Percentiles rank a stretch among this genome's conserved stretches.
phyloP scores from a whole-genome alignment of 2,329 filamentous ascomycete species.

The Gaeumannomyces sp. region DNA sequence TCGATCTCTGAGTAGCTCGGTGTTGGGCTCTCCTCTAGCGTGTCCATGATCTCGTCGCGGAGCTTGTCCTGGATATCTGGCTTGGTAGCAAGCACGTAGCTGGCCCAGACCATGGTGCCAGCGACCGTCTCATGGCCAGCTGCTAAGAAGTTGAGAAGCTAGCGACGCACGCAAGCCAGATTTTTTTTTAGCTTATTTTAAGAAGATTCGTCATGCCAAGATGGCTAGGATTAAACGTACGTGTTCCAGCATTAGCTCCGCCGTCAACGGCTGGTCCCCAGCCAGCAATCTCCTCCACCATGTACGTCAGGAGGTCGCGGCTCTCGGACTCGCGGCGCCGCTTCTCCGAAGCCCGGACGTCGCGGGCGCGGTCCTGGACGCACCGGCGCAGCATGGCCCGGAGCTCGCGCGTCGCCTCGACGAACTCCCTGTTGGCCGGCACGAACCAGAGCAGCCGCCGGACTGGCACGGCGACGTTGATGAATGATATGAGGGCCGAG shows the following conservation, averaged over 20 bases:
- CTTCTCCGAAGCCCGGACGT: no score
- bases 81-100: constrained; percentile 24
- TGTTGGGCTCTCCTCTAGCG: no score
- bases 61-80: constrained; percentile 26
- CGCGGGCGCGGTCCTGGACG: constrained; percentile 20
- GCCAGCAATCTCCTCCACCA: no score
- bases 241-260: no score
- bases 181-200: no score
- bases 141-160: constrained; percentile 18
- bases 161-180: no score
- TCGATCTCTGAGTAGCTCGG: no score
- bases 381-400: constrained; percentile 27
- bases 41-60: background rate
- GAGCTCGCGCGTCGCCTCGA: constrained; percentile 27
- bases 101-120: constrained; percentile 26
- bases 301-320: no score
- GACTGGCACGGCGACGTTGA: constrained; percentile 27
- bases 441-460: constrained; percentile 15
- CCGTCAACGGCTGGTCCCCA: no score
- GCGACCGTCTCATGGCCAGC: constrained; percentile 30
- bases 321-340: no score
- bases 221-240: no score
- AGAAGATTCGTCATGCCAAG: no score
- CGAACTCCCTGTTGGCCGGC: constrained; percentile 30
- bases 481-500: constrained; percentile 24